Conservation (phyloP, 768 basidiomycete genomes). For the Brasilioporus rufonigricans region DNA sequence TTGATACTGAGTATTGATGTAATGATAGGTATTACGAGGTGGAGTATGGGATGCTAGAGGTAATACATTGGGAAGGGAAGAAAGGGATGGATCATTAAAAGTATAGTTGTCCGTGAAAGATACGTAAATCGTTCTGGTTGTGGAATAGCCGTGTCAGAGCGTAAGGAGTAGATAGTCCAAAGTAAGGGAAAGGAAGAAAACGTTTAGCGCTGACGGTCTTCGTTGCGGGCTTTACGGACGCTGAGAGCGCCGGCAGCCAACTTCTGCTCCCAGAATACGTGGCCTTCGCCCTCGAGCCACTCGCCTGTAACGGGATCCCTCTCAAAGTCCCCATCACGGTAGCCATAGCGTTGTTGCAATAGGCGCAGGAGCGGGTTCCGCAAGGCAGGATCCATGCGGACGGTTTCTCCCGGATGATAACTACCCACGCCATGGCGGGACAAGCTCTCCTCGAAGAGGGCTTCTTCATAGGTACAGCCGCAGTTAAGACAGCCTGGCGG, state of each 20-base stretch:
- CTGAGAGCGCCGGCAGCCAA: constrained; percentile 38
- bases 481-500: constrained; percentile 79
- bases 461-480: constrained; percentile 81
- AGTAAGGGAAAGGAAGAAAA: background rate
- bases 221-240: constrained; percentile 35
- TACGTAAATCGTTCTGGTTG: constrained; percentile 25
- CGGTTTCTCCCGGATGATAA: constrained; percentile 80
- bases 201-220: constrained; percentile 37
- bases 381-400: constrained; percentile 86
- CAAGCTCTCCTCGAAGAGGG: constrained; percentile 83
- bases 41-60: constrained; percentile 18
- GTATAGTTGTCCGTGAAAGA: constrained; percentile 18
- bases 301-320: constrained; percentile 58
- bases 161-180: background rate
- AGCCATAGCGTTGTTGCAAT: constrained; percentile 69
- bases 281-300: constrained; percentile 70
- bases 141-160: constrained; percentile 14
- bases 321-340: constrained; percentile 86
- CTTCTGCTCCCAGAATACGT: constrained; percentile 60
- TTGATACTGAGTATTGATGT: constrained; percentile 15
- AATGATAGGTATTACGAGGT: constrained; percentile 25
- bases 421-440: constrained; percentile 76
- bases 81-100: constrained; percentile 16
- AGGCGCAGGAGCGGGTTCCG: constrained; percentile 77
- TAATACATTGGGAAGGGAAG: constrained; percentile 17